These are phyloP conservation scores for Chalaropsis ovoidea DNA, from an alignment of 2,329 filamentous ascomycete genomes.

Conservation along the genomic window DNA sequence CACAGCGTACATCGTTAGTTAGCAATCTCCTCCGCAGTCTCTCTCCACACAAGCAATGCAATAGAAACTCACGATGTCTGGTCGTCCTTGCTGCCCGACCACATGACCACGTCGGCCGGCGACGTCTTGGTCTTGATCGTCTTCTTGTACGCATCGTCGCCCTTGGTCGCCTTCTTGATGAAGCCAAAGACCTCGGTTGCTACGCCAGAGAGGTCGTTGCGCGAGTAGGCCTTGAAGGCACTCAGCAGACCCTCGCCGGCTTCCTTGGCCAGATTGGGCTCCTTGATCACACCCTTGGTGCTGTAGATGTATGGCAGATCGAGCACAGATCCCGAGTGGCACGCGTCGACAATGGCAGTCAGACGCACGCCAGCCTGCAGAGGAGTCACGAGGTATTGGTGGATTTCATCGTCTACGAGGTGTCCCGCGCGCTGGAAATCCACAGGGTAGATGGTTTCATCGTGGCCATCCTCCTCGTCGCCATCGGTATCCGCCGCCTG, in stretches of 20 bases:
- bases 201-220: constrained; percentile 74
- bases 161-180: constrained; percentile 58
- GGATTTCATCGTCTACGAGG: constrained; percentile 71
- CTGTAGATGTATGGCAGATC: constrained; percentile 73
- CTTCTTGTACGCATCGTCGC: constrained; percentile 65
- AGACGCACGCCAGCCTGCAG: constrained; percentile 74
- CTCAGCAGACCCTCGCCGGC: constrained; percentile 61
- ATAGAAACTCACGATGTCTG: constrained; percentile 60
- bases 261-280: constrained; percentile 71
- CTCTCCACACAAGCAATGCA: not conserved
- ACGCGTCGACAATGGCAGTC: constrained; percentile 73
- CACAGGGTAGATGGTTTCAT: constrained; percentile 70
- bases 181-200: constrained; percentile 70
- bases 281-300: constrained; percentile 69
- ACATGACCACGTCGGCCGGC: constrained; percentile 93
- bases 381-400: constrained; percentile 64
- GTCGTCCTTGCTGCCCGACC: constrained; percentile 90
- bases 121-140: constrained; percentile 84
- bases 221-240: constrained; percentile 67
- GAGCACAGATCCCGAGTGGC: constrained; percentile 67
- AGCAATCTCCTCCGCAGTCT: not conserved
- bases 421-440: constrained; percentile 60
- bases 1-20: not conserved
- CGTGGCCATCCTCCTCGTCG: constrained; percentile 67
- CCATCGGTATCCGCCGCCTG: constrained; percentile 64